These are phyloP conservation scores for Ehretia macrophylla DNA, from an alignment of 257 asterid species.

Conservation along the genomic window DNA sequence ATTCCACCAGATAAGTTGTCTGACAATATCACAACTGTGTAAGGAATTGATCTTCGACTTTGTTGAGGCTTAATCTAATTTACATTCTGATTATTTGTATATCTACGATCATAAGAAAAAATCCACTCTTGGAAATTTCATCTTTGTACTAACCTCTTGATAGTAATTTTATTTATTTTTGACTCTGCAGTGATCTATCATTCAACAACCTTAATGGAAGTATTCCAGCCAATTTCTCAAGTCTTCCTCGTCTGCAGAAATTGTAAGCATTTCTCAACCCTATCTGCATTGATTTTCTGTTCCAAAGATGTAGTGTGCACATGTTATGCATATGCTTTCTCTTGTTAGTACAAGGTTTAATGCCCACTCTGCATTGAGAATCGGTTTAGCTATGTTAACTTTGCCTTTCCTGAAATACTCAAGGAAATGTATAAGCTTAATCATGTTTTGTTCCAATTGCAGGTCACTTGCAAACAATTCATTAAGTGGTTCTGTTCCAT, in stretches of 20 bases:
- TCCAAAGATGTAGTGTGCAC: not conserved
- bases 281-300: not conserved
- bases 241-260: slow-evolving; percentile 74
- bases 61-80: not conserved
- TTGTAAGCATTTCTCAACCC: slow-evolving; percentile 49
- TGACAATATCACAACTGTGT: slow-evolving; percentile 76
- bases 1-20: slow-evolving; percentile 63
- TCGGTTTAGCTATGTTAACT: not conserved
- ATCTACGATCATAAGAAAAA: too few species aligned
- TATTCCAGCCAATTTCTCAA: slow-evolving; percentile 71
- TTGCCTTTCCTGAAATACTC: not conserved
- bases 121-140: not conserved
- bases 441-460: not conserved
- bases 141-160: not conserved
- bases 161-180: slow-evolving; percentile 6
- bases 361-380: not conserved
- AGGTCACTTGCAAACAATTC: too few species aligned
- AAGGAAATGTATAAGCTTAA: too few species aligned
- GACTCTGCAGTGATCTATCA: slow-evolving; percentile 66
- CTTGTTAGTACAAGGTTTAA: too few species aligned
- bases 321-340: not conserved
- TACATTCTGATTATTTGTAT: not conserved
- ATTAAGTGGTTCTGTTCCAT: too few species aligned
- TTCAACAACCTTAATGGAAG: slow-evolving; percentile 72
- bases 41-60: slow-evolving; percentile 28